These are phyloP conservation scores for Citrus sinensis DNA, from an alignment of 345 rosid species.

Conservation along the genomic window DNA sequence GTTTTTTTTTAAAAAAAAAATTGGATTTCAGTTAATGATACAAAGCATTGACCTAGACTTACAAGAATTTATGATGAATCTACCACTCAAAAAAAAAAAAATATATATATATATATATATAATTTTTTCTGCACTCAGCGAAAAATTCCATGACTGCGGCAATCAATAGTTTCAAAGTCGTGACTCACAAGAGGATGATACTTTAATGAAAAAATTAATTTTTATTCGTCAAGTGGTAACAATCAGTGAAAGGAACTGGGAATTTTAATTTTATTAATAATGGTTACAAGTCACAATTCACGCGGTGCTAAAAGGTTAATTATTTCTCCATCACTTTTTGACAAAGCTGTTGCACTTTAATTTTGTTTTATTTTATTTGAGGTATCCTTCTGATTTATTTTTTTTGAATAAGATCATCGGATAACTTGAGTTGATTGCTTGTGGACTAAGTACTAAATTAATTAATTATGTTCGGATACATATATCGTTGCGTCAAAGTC, in stretches of 20 bases:
- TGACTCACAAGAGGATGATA: background rate
- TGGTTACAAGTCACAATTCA: background rate
- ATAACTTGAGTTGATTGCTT: too few species aligned
- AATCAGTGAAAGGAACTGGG: background rate
- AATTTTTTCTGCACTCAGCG: too few species aligned
- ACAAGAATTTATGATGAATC: too few species aligned
- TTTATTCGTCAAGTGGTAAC: background rate
- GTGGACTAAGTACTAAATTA: too few species aligned
- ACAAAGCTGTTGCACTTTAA: background rate
- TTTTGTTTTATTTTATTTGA: background rate
- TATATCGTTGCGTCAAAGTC: too few species aligned
- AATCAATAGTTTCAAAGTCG: background rate
- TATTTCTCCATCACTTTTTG: background rate
- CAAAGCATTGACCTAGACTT: too few species aligned
- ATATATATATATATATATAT: too few species aligned
- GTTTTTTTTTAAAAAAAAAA: too few species aligned
- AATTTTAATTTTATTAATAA: background rate
- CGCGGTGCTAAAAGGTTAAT: background rate
- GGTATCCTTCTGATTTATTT: background rate
- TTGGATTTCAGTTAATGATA: too few species aligned
- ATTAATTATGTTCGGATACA: too few species aligned
- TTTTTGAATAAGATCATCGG: background rate
- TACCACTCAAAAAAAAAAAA: too few species aligned
- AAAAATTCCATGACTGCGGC: background rate
- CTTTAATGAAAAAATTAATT: background rate